A percentile compares a stretch with the other conserved stretches of the same genome.
phyloP scores from a whole-genome alignment of 805 yeast species.

The Myxozyma mucilagina region DNA sequence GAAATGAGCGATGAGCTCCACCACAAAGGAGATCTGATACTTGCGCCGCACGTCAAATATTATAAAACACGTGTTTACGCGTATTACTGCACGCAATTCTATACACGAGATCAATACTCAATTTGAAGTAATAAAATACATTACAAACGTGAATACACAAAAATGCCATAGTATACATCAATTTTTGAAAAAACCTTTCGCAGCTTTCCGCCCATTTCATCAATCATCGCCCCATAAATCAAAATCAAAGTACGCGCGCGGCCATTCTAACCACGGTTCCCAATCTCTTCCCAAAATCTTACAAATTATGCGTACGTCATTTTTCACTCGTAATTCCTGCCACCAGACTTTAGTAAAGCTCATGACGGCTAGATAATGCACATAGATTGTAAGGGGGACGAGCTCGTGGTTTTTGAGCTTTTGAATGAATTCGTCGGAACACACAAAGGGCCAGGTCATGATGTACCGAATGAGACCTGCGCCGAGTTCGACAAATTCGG shows the following conservation, averaged over 20 bases:
- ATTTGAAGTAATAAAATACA: neutral
- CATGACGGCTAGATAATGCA: conserved; percentile 31
- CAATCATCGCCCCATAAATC: conserved; percentile 28
- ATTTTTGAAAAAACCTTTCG: neutral
- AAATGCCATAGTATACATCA: neutral
- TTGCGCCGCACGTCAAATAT: no score
- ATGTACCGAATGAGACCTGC: conserved; percentile 29
- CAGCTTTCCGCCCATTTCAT: neutral
- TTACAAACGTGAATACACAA: neutral
- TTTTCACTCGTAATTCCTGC: conserved; percentile 30
- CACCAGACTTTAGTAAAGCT: conserved; percentile 31
- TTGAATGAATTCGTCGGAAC: conserved; percentile 29
- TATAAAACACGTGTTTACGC: no score
- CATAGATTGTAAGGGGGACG: conserved; percentile 28
- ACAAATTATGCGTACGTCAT: conserved; percentile 29
- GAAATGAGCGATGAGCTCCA: no score
- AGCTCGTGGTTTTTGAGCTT: conserved; percentile 26
- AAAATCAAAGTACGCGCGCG: conserved; percentile 28
- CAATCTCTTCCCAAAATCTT: conserved; percentile 26
- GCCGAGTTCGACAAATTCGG: conserved; percentile 27
- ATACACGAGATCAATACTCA: no score
- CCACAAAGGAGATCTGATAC: no score
- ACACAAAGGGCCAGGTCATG: conserved; percentile 32
- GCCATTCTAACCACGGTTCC: conserved; percentile 32
- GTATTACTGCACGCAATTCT: no score